Evolutionary conservation across 192 early-diverging fungal genomes (phyloP), one percentile per base, ranked within the genome.

Genomic region (Coemansia sp.): DNA sequence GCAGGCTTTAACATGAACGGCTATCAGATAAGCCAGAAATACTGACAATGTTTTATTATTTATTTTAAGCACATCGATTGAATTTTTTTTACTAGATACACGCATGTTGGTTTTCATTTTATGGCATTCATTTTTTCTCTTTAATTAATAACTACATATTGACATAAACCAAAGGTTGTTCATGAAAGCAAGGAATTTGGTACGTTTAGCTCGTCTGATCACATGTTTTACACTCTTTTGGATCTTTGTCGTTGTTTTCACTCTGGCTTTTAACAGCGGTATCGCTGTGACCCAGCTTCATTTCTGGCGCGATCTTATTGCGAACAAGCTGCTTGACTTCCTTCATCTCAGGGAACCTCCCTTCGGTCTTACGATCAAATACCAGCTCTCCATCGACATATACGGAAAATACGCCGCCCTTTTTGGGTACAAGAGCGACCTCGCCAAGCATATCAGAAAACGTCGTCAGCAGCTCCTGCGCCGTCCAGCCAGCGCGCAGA

Each of bases 311-410:
- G 54, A 91, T 77, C 20, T 83, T 71, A 57, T 88, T 82, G 56
- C 90, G 78, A 1, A 90, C 83, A 20, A 86, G 70, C 75, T 90
- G 89, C 75, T 91, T 91, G 66, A 88, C 74, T 59, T 89, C 88
- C 69, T 91, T 91, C 77, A 90, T 86, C 71, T 91, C 90, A 12
- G 90, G 90, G 74, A 91, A 91, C 40, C 86, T 62, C 14, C 82
- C 85, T 58, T 86, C 81, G 16, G 85, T 64, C 64, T 87, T 89
- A 64, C 90, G 82, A 70, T 91, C 86, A 76, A 85, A 91, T 28
- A 91, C 50, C 3, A 69, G 57, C 16, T 76, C 63, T 0, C 69
- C 68, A 25, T 75, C 66, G 17, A 69, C 67, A 33, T 73, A 68
- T 12, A 73, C 56, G 6, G 72, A 49, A 49, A 76, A 79, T 5